Evolutionary conservation across 495 filamentous ascomycete species (phyloP).

Genomic region (Parathielavia hyrcaniae): DNA sequence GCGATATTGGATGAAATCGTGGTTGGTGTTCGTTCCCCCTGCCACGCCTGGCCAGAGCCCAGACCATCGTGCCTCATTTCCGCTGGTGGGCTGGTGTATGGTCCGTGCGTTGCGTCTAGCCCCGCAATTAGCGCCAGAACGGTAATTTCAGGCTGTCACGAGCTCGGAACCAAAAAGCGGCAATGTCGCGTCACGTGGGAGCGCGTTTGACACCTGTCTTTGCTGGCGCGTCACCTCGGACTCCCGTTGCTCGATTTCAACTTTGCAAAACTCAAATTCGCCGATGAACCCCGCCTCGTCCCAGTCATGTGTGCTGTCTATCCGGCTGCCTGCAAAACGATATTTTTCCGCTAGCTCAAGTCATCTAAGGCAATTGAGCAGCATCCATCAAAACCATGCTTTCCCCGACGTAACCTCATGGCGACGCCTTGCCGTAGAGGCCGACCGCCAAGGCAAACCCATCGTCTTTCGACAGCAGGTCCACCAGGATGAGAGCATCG

Average conservation of each 20-base stretch:
- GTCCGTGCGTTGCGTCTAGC: constrained; percentile 6
- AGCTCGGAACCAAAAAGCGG: no score
- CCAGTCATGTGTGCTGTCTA: background rate
- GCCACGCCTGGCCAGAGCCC: background rate
- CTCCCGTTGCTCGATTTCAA: no score
- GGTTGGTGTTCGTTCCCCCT: background rate
- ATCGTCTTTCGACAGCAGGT: background rate
- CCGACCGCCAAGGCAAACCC: background rate
- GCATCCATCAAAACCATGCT: background rate
- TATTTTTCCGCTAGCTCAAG: background rate
- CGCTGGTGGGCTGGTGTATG: constrained; percentile 2
- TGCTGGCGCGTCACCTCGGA: no score
- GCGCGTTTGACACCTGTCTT: background rate
- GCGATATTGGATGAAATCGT: background rate
- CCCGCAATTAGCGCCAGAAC: background rate
- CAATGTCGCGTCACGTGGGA: constrained; percentile 9
- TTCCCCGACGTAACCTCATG: background rate
- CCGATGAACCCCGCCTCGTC: background rate
- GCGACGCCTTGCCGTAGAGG: background rate
- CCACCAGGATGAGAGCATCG: background rate
- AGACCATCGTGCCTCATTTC: background rate
- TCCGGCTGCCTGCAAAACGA: background rate
- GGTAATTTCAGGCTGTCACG: no score
- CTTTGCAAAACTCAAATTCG: background rate
- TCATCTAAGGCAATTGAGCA: background rate